phyloP scores from a whole-genome alignment of 2,329 filamentous ascomycete species.

The Seiridium cupressi region DNA sequence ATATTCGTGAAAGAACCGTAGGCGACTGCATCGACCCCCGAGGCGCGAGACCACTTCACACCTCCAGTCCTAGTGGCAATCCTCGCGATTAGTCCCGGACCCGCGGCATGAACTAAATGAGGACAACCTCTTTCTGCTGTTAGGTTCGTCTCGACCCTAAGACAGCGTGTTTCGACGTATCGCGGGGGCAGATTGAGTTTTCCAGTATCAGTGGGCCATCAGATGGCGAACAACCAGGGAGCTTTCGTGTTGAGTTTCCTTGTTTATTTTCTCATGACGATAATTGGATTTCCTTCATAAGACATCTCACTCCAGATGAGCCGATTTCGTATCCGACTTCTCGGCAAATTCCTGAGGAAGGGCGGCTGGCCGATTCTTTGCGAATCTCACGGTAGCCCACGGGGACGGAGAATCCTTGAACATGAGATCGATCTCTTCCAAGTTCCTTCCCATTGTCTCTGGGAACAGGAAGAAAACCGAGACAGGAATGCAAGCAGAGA shows the following conservation, averaged over 20 bases:
- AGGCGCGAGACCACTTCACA: too few relatives aligned
- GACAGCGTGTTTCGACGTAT: too few relatives aligned
- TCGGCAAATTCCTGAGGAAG: slow-evolving; percentile 27
- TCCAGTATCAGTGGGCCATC: too few relatives aligned
- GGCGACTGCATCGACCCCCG: too few relatives aligned
- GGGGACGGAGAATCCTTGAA: slow-evolving; percentile 38
- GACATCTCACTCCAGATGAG: slow-evolving; percentile 6
- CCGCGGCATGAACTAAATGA: too few relatives aligned
- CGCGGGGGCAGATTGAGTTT: too few relatives aligned
- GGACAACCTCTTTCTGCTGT: too few relatives aligned
- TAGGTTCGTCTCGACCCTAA: too few relatives aligned
- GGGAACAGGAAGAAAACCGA: slow-evolving; percentile 44
- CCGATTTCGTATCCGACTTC: slow-evolving; percentile 20
- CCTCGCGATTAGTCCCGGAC: too few relatives aligned
- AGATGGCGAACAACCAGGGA: too few relatives aligned
- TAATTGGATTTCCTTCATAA: not conserved
- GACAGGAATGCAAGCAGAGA: slow-evolving; percentile 42
- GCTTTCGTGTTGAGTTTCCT: not conserved
- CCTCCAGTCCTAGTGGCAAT: too few relatives aligned
- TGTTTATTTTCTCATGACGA: not conserved
- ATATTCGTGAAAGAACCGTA: too few relatives aligned
- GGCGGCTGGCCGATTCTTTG: slow-evolving; percentile 30
- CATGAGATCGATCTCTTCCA: slow-evolving; percentile 44
- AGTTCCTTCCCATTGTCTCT: slow-evolving; percentile 48
- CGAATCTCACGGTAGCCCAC: slow-evolving; percentile 33